These are phyloP conservation scores for Candida buenavistaensis DNA, from an alignment of 1,139 yeast genomes.

Conservation along the genomic window DNA sequence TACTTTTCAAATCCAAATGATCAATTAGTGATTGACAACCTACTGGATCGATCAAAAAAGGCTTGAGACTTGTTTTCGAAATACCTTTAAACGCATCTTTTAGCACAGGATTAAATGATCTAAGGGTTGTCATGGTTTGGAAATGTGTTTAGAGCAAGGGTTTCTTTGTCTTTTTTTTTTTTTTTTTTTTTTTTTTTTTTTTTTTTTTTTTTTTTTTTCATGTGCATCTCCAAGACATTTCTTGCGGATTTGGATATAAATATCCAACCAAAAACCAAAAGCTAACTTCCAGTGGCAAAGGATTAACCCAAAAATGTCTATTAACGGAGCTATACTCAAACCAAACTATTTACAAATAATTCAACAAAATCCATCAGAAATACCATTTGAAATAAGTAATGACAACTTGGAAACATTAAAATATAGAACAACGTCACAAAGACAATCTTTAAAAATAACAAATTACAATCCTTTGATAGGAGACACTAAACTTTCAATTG, in stretches of 20 bases:
- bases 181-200: background rate
- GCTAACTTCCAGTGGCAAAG: too few relatives aligned
- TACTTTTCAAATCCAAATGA: slow-evolving; percentile 36
- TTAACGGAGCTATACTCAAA: slow-evolving; percentile 29
- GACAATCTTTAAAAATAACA: slow-evolving; percentile 24
- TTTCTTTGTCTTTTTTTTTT: background rate
- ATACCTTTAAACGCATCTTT: slow-evolving; percentile 12
- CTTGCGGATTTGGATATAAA: too few relatives aligned
- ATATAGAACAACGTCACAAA: slow-evolving; percentile 21
- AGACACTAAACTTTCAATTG: slow-evolving; percentile 20
- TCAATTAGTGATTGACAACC: slow-evolving; percentile 43
- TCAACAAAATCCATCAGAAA: slow-evolving; percentile 14
- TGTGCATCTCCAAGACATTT: too few relatives aligned
- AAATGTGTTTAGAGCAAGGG: too few relatives aligned
- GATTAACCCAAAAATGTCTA: too few relatives aligned
- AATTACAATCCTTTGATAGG: slow-evolving; percentile 14
- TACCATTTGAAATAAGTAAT: slow-evolving; percentile 24
- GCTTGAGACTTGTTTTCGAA: slow-evolving; percentile 1
- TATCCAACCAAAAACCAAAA: too few relatives aligned
- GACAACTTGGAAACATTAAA: slow-evolving; percentile 21
- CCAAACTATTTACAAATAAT: slow-evolving; percentile 20
- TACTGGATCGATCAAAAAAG: slow-evolving; percentile 22
- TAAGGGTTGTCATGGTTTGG: background rate
- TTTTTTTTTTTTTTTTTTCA: background rate
- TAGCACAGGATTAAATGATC: slow-evolving; percentile 36